phyloP scores from a whole-genome alignment of 306 rosid species.

The Arachis stenosperma region DNA sequence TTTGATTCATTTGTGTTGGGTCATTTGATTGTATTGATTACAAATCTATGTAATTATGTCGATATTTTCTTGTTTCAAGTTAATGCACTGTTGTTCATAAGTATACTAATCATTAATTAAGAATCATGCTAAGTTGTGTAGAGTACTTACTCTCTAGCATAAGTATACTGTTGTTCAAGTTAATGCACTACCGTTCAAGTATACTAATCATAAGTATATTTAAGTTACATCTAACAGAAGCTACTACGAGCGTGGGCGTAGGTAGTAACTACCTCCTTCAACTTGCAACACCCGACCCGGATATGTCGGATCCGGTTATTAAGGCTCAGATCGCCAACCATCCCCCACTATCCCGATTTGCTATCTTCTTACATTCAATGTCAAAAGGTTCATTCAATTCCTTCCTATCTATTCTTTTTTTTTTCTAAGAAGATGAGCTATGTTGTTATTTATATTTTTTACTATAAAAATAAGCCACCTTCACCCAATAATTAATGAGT shows the following conservation, averaged over 20 bases:
- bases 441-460: too few species aligned
- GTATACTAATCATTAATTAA: background rate
- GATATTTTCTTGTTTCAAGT: background rate
- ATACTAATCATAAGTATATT: background rate
- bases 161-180: too few species aligned
- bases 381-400: slow-evolving; percentile 55
- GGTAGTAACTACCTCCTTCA: slow-evolving; percentile 29
- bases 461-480: too few species aligned
- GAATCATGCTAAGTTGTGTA: background rate
- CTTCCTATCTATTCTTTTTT: too few species aligned
- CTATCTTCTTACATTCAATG: slow-evolving; percentile 70
- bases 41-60: background rate
- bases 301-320: slow-evolving; percentile 50
- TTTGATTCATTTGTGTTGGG: background rate
- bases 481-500: too few species aligned
- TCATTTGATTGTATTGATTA: slow-evolving; percentile 11
- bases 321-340: slow-evolving; percentile 77
- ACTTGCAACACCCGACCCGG: slow-evolving; percentile 33
- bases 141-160: background rate
- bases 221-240: slow-evolving; percentile 42
- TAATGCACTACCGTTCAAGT: too few species aligned
- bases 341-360: slow-evolving; percentile 75
- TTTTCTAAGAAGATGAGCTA: too few species aligned
- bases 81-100: background rate
- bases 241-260: background rate